Evolutionary conservation across 2,329 filamentous ascomycete species (phyloP), one percentile per base, ranked within the genome.

Genomic region (Arthrobotrys musiformis): DNA sequence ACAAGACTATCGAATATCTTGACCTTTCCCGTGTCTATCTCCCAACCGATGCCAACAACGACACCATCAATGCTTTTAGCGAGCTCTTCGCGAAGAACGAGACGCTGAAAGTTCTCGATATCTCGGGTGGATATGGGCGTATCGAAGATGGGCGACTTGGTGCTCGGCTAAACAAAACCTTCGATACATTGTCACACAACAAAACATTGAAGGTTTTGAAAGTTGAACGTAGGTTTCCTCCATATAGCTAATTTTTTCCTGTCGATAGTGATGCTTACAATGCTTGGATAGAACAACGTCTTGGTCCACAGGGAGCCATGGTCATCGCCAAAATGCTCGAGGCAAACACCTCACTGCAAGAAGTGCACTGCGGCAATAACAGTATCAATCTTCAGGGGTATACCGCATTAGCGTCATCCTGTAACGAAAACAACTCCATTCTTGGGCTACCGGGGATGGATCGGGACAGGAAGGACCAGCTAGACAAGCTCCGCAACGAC

Each of bases 291-390:
- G 80, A 90, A 81, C 90, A 92, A 83, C 90, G 89, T 79, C 86
- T 92, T 5, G 90, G 90, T 2, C 82, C 91, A 22, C 89, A 90
- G 82, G 90, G 90, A 33, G 90, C 90, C 2, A 91, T 88, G 80
- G 91, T 90, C 0, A 84, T 92, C 37, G 88, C 90, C 1, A 90
- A 90, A 17, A 90, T 92, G 15, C 84, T 92, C 37, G 89, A 90
- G 80, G 86, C 86, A 77, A 92, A 92, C 80, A 85, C 83, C 1
- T 88, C 87, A 0, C 83, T 93, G 4, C 86, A 87, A 26, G 89
- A 92, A 81, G 85, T 93, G 4, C 86, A 91, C 80, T 92, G 90
- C 82, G 90, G 91, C 78, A 89, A 91, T 82, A 93, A 93, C 81
- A 89, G 89, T 67, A 91, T 92, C 68, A 90, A 89, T 52, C 85